phyloP scores from a whole-genome alignment of 2,329 filamentous ascomycete species.

The Dendryphion nanum region DNA sequence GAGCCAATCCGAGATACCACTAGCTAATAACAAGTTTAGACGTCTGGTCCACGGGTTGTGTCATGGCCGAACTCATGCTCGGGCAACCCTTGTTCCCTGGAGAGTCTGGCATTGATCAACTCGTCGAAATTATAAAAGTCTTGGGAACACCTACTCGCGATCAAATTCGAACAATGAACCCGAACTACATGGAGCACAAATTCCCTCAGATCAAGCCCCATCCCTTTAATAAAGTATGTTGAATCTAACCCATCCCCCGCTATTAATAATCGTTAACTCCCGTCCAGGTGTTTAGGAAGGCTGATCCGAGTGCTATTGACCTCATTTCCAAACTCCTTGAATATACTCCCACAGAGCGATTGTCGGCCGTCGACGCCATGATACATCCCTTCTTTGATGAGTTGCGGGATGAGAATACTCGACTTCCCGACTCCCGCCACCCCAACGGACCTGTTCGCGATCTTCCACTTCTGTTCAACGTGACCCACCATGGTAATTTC shows the following conservation, averaged over 20 bases:
- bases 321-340: slow-evolving; percentile 91
- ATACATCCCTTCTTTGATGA: slow-evolving; percentile 99
- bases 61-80: slow-evolving; percentile 99
- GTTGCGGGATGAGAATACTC: slow-evolving; percentile 84
- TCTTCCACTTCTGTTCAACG: slow-evolving; percentile 86
- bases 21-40: slow-evolving; percentile 56
- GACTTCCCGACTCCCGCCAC: slow-evolving; percentile 91
- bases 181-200: slow-evolving; percentile 99
- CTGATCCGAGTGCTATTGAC: slow-evolving; percentile 88
- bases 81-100: slow-evolving; percentile 97
- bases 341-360: slow-evolving; percentile 94
- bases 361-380: slow-evolving; percentile 94
- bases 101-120: slow-evolving; percentile 96
- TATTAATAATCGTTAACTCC: slow-evolving; percentile 5
- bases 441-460: slow-evolving; percentile 76
- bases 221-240: slow-evolving; percentile 83
- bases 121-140: slow-evolving; percentile 99
- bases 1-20: too few relatives aligned
- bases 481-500: slow-evolving; percentile 82
- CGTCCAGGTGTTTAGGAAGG: slow-evolving; percentile 85
- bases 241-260: slow-evolving; percentile 2
- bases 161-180: slow-evolving; percentile 99
- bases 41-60: slow-evolving; percentile 98
- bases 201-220: slow-evolving; percentile 99
- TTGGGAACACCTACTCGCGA: slow-evolving; percentile 94